Base-by-base conservation (phyloP, 2,329 filamentous ascomycete species). In the Fusarium begoniae region DNA sequence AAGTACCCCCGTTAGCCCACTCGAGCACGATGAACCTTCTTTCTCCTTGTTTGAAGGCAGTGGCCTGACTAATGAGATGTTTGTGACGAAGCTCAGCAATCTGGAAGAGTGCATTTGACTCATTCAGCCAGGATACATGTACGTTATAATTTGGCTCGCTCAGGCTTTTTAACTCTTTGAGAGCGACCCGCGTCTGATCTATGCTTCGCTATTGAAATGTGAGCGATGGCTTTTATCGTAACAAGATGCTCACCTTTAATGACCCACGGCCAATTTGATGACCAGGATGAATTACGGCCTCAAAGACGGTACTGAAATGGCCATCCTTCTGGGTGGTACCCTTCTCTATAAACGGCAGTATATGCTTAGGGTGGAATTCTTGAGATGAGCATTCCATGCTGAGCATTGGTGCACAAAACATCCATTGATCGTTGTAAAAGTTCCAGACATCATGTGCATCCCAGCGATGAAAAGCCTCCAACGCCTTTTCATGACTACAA, bases 1-100 rank as follows among this genome's bases (percentile, higher is more conserved):
- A n/a, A 13, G 30, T 75, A 2, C 72, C 72, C 2, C 64, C 71
- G 7, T 74, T 14, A 20, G 71, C 68, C 71, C 71, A 75, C 26
- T 74, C 71, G 15, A 64, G 70, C 50, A 75, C 28, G 8, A 75
- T 74, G 22, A 61, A 72, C 14, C 65, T 44, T 8, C 38, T 60
- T 5, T 47, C 35, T 2, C 41, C 47, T 0, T 37, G 43, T 10
- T 41, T 74, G 12, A 74, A 74, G 26, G 72, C 65, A 13, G 67
- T 66, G 0, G 66, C 68, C 6, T 53, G 51, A 24, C 47, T 62
- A 18, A 74, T 63, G 17, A 75, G 40, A 20, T 75, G 72, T 7
- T 40, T 64, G 26, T 69, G 43, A 11, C 40, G 18, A 24, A 72
- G 44, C 18, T 37, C 35, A 9, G 51, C 62, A 45, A 74, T 72